Evolutionary conservation across 805 yeast species (phyloP), one percentile per base, ranked within the genome.

Genomic region (Nakazawaea ambrosiae): DNA sequence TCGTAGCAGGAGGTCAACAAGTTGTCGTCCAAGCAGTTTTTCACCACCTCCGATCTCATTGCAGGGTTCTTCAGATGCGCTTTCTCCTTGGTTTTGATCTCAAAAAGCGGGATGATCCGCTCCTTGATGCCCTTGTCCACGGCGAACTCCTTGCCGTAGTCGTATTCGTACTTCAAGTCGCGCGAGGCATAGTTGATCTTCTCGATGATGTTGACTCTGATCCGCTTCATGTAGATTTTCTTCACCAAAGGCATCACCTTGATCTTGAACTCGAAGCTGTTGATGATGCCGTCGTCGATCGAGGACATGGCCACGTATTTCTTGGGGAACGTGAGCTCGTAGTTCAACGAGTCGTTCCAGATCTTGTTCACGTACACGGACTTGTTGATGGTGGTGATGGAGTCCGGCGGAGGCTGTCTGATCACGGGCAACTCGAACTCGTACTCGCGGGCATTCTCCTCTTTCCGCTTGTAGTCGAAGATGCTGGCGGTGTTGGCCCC

Each of bases 331-430:
- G 87, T 72, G 12, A 84, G 68, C 45, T 81, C 81, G 55, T 84
- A 84, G 39, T 77, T 76, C 26, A 84, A 57, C 0, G 86, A 55
- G 39, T 81, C 79, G 47, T 77, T 75, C 92, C 92, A 84, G 1
- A 77, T 68, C 44, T 84, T 67, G 52, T 80, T 81, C 25, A 84
- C 86, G 53, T 78, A 82, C 14, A 84, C 72, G 0, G 94, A 87
- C 50, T 81, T 84, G 51, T 82, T 81, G 6, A 33, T 33, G 4
- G 36, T 38, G 18, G 36, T 33, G 17, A 38, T 15, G 5, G 34
- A 33, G 24, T 38, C 37, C 4, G 37, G 37, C 23, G 41, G 37
- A n/a, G 41, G 71, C 0, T 63, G 61, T 43, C 73, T 57, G 1
- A 68, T 34, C 10, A 43, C 40, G 10, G 51, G 51, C 15, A 48